These are phyloP conservation scores for Sclerotinia spermophila DNA, from an alignment of 2,329 filamentous ascomycete species.

Conservation along the genomic window DNA sequence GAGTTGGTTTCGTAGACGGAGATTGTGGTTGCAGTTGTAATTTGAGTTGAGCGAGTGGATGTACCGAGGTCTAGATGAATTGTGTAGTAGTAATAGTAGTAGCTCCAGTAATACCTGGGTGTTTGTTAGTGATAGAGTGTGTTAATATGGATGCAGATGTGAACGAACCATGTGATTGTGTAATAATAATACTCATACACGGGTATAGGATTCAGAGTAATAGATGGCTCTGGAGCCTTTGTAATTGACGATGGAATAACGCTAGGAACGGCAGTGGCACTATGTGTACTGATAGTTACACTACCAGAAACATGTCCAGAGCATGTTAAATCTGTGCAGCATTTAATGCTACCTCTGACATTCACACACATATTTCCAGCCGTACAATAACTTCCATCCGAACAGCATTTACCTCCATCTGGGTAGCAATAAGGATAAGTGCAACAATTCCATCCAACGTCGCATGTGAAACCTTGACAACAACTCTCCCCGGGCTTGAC, in stretches of 20 bases:
- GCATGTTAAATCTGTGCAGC: not conserved
- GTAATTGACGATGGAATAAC: not conserved
- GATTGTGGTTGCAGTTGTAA: not conserved
- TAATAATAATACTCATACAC: conserved; percentile 1
- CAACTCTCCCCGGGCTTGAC: not conserved
- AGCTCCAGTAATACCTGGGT: not conserved
- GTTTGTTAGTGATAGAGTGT: not conserved
- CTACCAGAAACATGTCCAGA: not conserved
- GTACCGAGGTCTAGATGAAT: not conserved
- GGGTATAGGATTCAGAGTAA: not conserved
- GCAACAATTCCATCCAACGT: conserved; percentile 5
- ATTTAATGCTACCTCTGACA: not conserved
- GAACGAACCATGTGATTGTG: not conserved
- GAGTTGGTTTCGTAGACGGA: not conserved
- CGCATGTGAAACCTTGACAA: not conserved
- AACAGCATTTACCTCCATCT: conserved; percentile 2
- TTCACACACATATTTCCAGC: not conserved
- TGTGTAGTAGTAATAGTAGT: not conserved
- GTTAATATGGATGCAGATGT: too few species aligned
- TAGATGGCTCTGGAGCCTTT: not conserved
- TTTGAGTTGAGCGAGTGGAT: not conserved
- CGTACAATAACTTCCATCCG: not conserved
- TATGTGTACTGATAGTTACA: not conserved
- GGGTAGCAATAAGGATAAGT: not conserved
- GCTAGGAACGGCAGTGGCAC: not conserved